Evolutionary conservation across 306 rosid species (phyloP).

Genomic region (Lathyrus aphaca): DNA sequence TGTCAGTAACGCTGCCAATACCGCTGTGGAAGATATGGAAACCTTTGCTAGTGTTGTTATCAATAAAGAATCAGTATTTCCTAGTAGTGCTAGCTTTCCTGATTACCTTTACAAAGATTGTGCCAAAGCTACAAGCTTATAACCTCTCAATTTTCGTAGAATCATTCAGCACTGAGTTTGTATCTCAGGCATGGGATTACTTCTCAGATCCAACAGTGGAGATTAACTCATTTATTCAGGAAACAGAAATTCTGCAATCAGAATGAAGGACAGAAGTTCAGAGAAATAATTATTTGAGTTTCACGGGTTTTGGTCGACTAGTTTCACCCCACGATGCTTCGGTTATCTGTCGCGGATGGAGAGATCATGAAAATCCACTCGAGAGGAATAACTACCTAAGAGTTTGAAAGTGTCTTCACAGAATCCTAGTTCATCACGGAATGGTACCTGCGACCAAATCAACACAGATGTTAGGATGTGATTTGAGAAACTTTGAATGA

Average conservation of each 20-base stretch:
- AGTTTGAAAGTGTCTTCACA: too few species aligned
- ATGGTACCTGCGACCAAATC: too few species aligned
- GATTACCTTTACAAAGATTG: conserved; percentile 41
- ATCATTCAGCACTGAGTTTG: conserved; percentile 85
- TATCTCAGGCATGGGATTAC: conserved; percentile 90
- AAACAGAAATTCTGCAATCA: conserved; percentile 35
- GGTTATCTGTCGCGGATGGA: too few species aligned
- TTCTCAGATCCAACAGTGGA: conserved; percentile 86
- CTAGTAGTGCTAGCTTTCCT: conserved; percentile 38
- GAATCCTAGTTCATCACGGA: too few species aligned
- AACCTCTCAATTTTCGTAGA: conserved; percentile 76
- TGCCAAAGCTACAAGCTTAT: conserved; percentile 45
- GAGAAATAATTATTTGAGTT: too few species aligned
- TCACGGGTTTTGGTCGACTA: too few species aligned
- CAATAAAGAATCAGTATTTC: conserved; percentile 59
- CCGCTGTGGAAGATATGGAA: conserved; percentile 66
- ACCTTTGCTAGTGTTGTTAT: conserved; percentile 68
- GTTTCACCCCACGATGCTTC: too few species aligned
- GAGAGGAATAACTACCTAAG: too few species aligned
- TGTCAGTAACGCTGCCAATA: conserved; percentile 47
- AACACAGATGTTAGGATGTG: too few species aligned
- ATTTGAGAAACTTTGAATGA: too few species aligned
- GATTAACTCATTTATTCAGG: conserved; percentile 64
- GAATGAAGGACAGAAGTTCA: too few species aligned
- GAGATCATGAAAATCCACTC: too few species aligned